Evolutionary conservation across 2,329 filamentous ascomycete species (phyloP).

Genomic region (Cordyceps cateniannulata): DNA sequence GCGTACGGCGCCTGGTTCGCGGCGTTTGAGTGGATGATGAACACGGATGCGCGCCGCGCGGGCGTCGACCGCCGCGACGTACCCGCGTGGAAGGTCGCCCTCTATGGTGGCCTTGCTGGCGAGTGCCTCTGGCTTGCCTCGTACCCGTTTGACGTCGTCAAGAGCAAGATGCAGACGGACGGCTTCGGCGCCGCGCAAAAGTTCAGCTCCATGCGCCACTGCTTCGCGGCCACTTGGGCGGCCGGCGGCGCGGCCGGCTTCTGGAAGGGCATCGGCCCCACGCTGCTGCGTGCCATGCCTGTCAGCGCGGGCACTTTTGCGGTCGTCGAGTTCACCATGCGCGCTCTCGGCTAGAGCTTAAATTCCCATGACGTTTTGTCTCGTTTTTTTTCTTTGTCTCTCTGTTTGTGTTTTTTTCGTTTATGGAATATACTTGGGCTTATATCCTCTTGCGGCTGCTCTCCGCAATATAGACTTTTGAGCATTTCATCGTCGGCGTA

Average conservation of each 20-base stretch:
- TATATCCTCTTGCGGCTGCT: not conserved
- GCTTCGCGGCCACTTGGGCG: conserved; percentile 76
- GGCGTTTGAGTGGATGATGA: conserved; percentile 95
- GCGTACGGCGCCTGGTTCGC: conserved; percentile 97
- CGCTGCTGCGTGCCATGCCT: conserved; percentile 89
- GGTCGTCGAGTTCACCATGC: conserved; percentile 64
- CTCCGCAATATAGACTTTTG: not conserved
- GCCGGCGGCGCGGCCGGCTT: conserved; percentile 76
- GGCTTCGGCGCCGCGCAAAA: conserved; percentile 67
- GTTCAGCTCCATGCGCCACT: conserved; percentile 81
- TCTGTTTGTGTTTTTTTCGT: not conserved
- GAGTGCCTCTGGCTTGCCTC: conserved; percentile 89
- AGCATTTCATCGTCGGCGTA: conserved; percentile 9
- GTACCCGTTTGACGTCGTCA: conserved; percentile 95
- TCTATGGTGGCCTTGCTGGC: conserved; percentile 88
- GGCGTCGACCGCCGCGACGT: conserved; percentile 68
- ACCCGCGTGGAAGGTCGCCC: conserved; percentile 75
- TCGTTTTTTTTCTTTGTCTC: not conserved
- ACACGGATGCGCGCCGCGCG: conserved; percentile 75
- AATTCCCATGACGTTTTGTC: not conserved
- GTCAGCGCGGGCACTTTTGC: conserved; percentile 97
- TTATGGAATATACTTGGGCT: not conserved
- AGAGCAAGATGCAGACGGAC: conserved; percentile 99
- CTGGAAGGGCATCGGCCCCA: conserved; percentile 91
- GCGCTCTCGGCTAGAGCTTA: conserved; percentile 43